Evolutionary conservation across 1,284 basidiomycete species (phyloP), one percentile per base, ranked within the genome.

Genomic region (Agaricales sp.): DNA sequence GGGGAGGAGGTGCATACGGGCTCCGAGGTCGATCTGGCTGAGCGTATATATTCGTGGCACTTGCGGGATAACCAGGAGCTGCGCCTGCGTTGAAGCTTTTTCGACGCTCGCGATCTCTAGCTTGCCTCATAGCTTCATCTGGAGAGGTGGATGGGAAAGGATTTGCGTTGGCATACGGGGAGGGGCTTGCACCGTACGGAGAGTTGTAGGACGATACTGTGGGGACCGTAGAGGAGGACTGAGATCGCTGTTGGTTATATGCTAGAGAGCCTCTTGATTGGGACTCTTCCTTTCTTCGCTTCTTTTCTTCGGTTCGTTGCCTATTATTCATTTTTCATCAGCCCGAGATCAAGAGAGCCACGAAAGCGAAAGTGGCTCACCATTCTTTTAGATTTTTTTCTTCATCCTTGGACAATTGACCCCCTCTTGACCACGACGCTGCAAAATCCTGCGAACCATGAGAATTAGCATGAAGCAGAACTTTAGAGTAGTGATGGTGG

Each of bases 251-350:
- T 35, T 43, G 41, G 18, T 11, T n/a, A 8, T 43, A 19, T 11
- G 20, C 41, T 8, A 21, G 41, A 19, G 41, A 8, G 18, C 41
- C 41, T 20, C 70, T 63, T 0, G 71, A 66, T 41, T 74, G 71
- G 54, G 75, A 79, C 56, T 81, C 77, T 63, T 80, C 75, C 52
- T 68, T 71, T 57, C 71, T 68, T 50, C 74, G 70, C 55, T 73
- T 74, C 25, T 81, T 43, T 21, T 43, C 76, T 53, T 82, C 79
- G 12, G 75, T 67, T 49, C 66, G 71, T 62, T 76, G 73, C 78
- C 80, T 82, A 54, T 44, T 49, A n/a, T 35, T 8, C 11, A 35
- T 25, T 16, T 25, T 26, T 19, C 37, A 51, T 56, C 50, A 54
- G 54, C 18, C 51, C 41, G 22, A 46, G 48, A n/a, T 14, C 21